Percentiles rank a stretch among this genome's conserved stretches.
phyloP scores from a whole-genome alignment of 768 basidiomycete species.

The Mycena venus region DNA sequence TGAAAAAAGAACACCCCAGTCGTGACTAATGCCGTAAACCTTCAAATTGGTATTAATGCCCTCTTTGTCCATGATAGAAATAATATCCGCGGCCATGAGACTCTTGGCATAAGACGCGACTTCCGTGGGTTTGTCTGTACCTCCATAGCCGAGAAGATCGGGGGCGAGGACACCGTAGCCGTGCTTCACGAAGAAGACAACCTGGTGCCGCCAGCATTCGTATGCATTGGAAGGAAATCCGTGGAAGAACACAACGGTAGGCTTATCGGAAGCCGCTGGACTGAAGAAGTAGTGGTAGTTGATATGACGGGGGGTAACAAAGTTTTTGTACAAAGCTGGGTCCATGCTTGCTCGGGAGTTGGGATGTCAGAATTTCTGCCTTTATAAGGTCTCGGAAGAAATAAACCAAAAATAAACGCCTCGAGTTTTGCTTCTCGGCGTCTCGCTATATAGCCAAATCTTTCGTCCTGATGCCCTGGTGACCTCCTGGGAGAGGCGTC shows the following conservation, averaged over 20 bases:
- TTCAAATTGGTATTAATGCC: conserved; percentile 41
- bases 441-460: no score
- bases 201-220: conserved; percentile 55
- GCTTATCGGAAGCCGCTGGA: conserved; percentile 41
- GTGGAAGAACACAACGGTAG: conserved; percentile 57
- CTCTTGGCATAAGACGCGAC: conserved; percentile 46
- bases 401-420: no score
- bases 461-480: no score
- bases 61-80: conserved; percentile 57
- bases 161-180: conserved; percentile 63
- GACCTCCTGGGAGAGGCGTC: no score
- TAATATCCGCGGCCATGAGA: conserved; percentile 52
- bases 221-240: conserved; percentile 58
- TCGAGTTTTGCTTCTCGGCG: no score
- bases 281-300: conserved; percentile 54
- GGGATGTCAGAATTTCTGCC: no score
- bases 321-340: conserved; percentile 42
- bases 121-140: conserved; percentile 59
- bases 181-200: conserved; percentile 47
- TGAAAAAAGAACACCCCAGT: conserved; percentile 36
- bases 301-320: conserved; percentile 46
- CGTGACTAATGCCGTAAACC: conserved; percentile 57
- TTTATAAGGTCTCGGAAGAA: no score
- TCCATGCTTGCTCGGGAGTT: no score
- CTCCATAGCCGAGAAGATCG: conserved; percentile 67